Evolutionary conservation across 352 stramenopile genomes (phyloP).

Genomic region (Pythium vanterpoolii): DNA sequence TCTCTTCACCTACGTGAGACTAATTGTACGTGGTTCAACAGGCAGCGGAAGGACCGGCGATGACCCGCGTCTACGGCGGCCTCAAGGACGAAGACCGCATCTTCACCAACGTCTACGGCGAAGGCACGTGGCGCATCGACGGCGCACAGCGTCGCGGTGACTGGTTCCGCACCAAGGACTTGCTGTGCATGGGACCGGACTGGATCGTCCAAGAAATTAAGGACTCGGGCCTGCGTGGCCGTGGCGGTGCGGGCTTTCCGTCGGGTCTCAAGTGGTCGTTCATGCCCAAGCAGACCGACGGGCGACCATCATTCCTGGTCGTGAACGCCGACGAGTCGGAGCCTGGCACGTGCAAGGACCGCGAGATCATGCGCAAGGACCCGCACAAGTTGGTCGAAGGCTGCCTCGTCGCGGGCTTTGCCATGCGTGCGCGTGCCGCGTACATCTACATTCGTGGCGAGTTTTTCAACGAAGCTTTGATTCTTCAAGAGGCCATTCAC

Average conservation of each 20-base stretch:
- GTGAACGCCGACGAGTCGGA: slow-evolving; percentile 99
- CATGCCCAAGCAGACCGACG: slow-evolving; percentile 99
- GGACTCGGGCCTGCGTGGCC: slow-evolving; percentile 96
- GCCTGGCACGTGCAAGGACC: slow-evolving; percentile 99
- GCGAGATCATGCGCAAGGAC: slow-evolving; percentile 99
- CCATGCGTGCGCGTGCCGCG: slow-evolving; percentile 97
- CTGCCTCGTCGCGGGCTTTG: slow-evolving; percentile 97
- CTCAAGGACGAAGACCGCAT: slow-evolving; percentile 99
- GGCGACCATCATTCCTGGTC: slow-evolving; percentile 98
- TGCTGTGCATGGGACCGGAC: slow-evolving; percentile 98
- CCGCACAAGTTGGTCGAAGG: slow-evolving; percentile 99
- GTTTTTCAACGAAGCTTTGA: slow-evolving; percentile 99
- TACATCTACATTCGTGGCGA: slow-evolving; percentile 99
- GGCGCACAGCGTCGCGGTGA: slow-evolving; percentile 93
- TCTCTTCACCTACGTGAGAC: background rate
- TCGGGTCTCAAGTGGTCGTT: slow-evolving; percentile 99
- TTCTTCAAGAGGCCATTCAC: slow-evolving; percentile 98
- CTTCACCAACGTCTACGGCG: slow-evolving; percentile 99
- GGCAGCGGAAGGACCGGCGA: slow-evolving; percentile 46
- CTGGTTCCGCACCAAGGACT: slow-evolving; percentile 96
- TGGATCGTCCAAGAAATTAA: slow-evolving; percentile 99
- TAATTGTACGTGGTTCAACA: slow-evolving; percentile 7
- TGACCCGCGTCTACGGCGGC: slow-evolving; percentile 90
- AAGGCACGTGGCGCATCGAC: slow-evolving; percentile 90
- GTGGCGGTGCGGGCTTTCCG: slow-evolving; percentile 98